phyloP scores from a whole-genome alignment of 306 rosid genomes.

The Alnus rubra region DNA sequence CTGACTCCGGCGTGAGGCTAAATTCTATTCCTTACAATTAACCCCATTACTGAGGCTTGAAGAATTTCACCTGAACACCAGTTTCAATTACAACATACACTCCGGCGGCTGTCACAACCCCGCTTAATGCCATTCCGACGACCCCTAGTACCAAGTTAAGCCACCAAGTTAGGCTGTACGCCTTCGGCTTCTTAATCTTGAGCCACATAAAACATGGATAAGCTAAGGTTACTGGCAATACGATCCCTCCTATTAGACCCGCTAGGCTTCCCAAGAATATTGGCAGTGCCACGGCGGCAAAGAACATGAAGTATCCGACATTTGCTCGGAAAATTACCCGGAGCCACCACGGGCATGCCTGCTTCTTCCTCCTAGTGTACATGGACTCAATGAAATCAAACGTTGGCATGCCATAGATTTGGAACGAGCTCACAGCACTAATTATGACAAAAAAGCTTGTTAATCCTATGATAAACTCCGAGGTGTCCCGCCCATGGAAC shows the following conservation, averaged over 20 bases:
- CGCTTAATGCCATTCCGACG: slow-evolving; percentile 35
- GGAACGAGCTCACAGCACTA: slow-evolving; percentile 48
- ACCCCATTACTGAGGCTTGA: slow-evolving; percentile 39
- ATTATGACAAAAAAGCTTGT: slow-evolving; percentile 45
- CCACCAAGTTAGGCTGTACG: slow-evolving; percentile 35
- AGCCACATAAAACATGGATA: slow-evolving; percentile 67
- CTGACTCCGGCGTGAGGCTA: background rate
- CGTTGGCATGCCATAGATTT: slow-evolving; percentile 58
- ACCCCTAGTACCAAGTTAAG: slow-evolving; percentile 43
- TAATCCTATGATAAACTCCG: slow-evolving; percentile 37
- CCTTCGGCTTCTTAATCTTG: slow-evolving; percentile 50
- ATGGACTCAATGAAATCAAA: slow-evolving; percentile 52
- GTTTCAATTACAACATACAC: slow-evolving; percentile 30
- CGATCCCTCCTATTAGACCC: slow-evolving; percentile 53
- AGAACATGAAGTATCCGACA: slow-evolving; percentile 40
- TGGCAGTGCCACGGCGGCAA: slow-evolving; percentile 45
- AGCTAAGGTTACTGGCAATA: slow-evolving; percentile 54
- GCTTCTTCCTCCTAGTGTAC: slow-evolving; percentile 47
- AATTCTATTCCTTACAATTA: background rate
- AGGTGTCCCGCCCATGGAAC: slow-evolving; percentile 36
- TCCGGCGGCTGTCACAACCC: slow-evolving; percentile 38
- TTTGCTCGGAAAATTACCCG: slow-evolving; percentile 31
- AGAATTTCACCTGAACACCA: slow-evolving; percentile 40
- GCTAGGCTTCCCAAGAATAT: slow-evolving; percentile 41
- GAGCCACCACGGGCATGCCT: slow-evolving; percentile 55